Percentiles rank a stretch among this genome's conserved stretches.
Evolutionary conservation across 306 rosid genomes (phyloP).

Genomic region (Sphenostylis stenocarpa): DNA sequence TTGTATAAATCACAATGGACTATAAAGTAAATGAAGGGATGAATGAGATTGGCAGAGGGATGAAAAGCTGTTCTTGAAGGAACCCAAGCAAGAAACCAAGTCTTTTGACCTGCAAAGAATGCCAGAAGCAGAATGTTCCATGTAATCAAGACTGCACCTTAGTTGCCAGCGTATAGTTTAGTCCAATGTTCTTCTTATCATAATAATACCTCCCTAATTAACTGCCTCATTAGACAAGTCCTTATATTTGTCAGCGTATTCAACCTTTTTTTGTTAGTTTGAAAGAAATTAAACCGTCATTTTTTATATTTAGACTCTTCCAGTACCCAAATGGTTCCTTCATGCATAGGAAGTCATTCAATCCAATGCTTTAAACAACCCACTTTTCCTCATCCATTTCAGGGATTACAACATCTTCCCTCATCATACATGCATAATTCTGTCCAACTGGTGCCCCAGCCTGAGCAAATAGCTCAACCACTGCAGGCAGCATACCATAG

Average conservation of each 20-base stretch:
- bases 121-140: background rate
- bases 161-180: too few relatives aligned
- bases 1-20: background rate
- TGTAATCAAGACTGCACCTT: constrained; percentile 18
- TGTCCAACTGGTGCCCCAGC: constrained; percentile 51
- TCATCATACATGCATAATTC: constrained; percentile 48
- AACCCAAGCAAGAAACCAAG: constrained; percentile 16
- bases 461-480: constrained; percentile 68
- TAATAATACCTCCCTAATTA: background rate
- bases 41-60: background rate
- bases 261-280: background rate
- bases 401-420: constrained; percentile 65
- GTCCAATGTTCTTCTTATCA: background rate
- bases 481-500: constrained; percentile 71
- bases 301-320: background rate
- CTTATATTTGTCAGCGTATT: background rate
- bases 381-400: constrained; percentile 59
- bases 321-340: background rate
- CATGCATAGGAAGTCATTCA: background rate
- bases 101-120: background rate
- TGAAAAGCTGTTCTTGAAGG: background rate
- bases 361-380: constrained; percentile 46
- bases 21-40: background rate
- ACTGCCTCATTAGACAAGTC: background rate
- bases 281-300: background rate